Conservation (phyloP, 2,329 filamentous ascomycete genomes). For the Venturia effusa region DNA sequence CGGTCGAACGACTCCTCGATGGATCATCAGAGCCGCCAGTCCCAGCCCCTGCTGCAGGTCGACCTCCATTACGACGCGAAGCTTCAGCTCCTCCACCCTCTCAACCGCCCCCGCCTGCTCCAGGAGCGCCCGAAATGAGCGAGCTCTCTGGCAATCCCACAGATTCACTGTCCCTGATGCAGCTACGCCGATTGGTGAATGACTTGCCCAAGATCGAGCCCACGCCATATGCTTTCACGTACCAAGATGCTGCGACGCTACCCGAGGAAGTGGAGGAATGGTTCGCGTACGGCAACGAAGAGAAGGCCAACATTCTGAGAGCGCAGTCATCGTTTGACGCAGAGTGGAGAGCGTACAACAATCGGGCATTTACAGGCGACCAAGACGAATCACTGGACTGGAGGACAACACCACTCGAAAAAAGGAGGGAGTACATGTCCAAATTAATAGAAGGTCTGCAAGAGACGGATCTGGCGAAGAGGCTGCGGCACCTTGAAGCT, state of each 20-base stretch:
- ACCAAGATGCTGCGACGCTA: slow-evolving; percentile 44
- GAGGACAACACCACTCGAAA: slow-evolving; percentile 51
- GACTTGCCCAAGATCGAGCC: slow-evolving; percentile 32
- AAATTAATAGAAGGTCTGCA: slow-evolving; percentile 25
- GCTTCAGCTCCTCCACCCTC: slow-evolving; percentile 9
- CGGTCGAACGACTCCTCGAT: slow-evolving; percentile 9
- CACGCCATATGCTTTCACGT: slow-evolving; percentile 64
- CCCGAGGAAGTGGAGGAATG: slow-evolving; percentile 92
- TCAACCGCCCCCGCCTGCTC: slow-evolving; percentile 1
- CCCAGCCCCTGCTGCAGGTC: neutral
- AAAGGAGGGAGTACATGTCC: slow-evolving; percentile 46
- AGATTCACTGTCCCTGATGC: slow-evolving; percentile 35
- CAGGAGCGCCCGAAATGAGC: neutral
- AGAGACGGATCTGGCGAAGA: slow-evolving; percentile 19
- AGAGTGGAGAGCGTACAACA: slow-evolving; percentile 49
- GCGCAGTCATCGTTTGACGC: slow-evolving; percentile 68
- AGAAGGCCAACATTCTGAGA: slow-evolving; percentile 67
- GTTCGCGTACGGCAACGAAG: slow-evolving; percentile 86
- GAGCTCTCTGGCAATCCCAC: neutral
- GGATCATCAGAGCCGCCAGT: neutral
- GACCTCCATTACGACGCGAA: slow-evolving; percentile 8
- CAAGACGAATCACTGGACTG: slow-evolving; percentile 45
- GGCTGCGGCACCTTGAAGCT: slow-evolving; percentile 30
- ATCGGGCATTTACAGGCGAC: slow-evolving; percentile 25
- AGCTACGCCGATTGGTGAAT: slow-evolving; percentile 33